phyloP scores from a whole-genome alignment of 768 basidiomycete species.

The Strobilomyces echinocephalus region DNA sequence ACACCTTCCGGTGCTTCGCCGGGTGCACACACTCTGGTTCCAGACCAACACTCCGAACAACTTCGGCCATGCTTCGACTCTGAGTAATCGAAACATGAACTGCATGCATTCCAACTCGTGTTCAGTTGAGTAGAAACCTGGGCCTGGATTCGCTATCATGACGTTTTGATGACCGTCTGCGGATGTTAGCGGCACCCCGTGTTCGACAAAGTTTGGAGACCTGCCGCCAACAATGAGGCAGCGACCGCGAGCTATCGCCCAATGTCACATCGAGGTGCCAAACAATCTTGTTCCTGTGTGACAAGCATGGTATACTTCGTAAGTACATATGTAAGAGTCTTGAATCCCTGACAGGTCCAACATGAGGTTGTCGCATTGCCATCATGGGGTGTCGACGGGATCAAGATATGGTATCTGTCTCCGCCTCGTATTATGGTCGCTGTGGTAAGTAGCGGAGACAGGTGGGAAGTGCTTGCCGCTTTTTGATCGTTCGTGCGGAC shows the following conservation, averaged over 20 bases:
- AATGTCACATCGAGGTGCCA: too few species aligned
- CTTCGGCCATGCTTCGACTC: too few species aligned
- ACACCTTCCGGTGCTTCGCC: too few species aligned
- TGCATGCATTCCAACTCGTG: too few species aligned
- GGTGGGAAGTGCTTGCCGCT: not conserved
- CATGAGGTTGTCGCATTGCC: constrained; percentile 5
- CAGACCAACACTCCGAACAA: too few species aligned
- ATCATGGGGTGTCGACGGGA: not conserved
- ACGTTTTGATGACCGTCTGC: not conserved
- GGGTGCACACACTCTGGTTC: too few species aligned
- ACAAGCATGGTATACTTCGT: not conserved
- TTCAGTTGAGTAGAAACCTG: too few species aligned
- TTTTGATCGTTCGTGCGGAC: not conserved
- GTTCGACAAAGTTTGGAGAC: not conserved
- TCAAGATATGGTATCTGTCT: not conserved
- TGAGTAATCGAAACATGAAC: too few species aligned
- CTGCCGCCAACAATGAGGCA: constrained; percentile 2
- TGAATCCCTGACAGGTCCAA: not conserved
- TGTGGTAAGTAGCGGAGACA: not conserved
- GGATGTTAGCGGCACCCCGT: not conserved
- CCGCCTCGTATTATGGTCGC: not conserved
- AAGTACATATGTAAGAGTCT: too few species aligned
- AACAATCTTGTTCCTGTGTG: too few species aligned
- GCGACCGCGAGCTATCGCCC: not conserved
- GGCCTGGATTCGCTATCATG: too few species aligned